Evolutionary conservation across 2,329 filamentous ascomycete genomes (phyloP), one percentile per base, ranked within the genome.

Genomic region (Clarireedia monteithiana): DNA sequence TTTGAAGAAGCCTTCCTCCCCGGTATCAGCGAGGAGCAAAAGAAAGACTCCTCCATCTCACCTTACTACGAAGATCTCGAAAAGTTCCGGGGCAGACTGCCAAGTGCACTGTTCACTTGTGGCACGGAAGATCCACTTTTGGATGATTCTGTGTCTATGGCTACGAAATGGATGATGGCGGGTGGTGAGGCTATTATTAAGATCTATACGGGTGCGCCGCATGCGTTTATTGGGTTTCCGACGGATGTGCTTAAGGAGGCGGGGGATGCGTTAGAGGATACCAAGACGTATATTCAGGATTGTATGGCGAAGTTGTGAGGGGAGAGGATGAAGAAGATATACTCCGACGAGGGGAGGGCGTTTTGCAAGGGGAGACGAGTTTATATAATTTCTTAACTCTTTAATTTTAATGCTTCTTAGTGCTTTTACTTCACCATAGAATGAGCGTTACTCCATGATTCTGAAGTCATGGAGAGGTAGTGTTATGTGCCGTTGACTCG

Each of bases 101-200:
- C 79, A 24, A 73, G 75, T 0, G 78, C 79, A 2, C 62, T 83
- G 20, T 83, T 82, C 60, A 71, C 75, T 1, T 77, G 75, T 57
- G 79, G 80, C 0, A 82, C 78, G 5, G 73, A 77, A 57, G 80
- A 83, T 66, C 72, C 73, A 5, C 60, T 83, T 57, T 62, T 83
- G 0, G 73, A 77, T 61, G 80, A 83, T 64, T 72, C 72, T 9
- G 62, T 83, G 52, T 61, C 79, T 0, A 82, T 83, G 79, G 70
- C 71, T 4, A 68, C 71, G 2, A 81, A 80, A 67, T 83, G 79
- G 80, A 64, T 67, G 62, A 76, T 77, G 66, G 72, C 69, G 59
- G 78, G 78, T 2, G 74, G 72, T 5, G 75, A 79, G 65, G 71
- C 72, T 0, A 68, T 80, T 2, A 67, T 80, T 2, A 82, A 77